These are phyloP conservation scores for Lepidium aucheri DNA, from an alignment of 345 rosid genomes.

Conservation along the genomic window DNA sequence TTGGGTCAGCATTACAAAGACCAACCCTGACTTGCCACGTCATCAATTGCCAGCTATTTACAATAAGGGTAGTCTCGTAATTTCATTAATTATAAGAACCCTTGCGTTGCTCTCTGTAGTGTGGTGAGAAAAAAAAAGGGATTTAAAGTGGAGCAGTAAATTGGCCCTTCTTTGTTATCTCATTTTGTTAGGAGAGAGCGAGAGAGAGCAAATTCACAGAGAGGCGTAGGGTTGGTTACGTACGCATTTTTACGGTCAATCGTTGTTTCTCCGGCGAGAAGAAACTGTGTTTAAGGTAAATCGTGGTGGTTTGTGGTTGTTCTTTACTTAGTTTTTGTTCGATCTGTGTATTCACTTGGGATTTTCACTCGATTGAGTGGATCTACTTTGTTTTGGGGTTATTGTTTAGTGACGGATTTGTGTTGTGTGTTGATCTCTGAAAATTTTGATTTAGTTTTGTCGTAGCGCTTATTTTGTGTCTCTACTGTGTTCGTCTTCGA, in stretches of 20 bases:
- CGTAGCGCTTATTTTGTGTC: not conserved
- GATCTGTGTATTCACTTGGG: not conserved
- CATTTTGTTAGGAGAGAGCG: not conserved
- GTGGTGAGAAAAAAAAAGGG: not conserved
- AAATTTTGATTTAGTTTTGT: constrained; percentile 7
- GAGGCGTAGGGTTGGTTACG: constrained; percentile 17
- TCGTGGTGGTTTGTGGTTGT: not conserved
- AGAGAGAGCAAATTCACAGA: not conserved
- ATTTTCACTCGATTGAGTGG: constrained; percentile 9
- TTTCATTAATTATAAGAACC: not conserved
- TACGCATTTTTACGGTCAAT: constrained; percentile 8
- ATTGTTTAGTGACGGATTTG: not conserved
- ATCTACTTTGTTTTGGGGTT: constrained; percentile 4
- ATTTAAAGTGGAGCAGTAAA: constrained; percentile 22
- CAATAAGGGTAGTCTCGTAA: not conserved
- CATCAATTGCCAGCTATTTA: not conserved
- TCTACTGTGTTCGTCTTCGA: not conserved
- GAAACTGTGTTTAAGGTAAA: constrained; percentile 2
- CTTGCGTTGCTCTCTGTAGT: not conserved
- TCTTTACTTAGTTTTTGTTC: not conserved
- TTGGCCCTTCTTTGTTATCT: not conserved
- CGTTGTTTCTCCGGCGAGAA: constrained; percentile 8
- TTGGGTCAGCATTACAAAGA: constrained; percentile 1
- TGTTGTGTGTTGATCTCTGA: not conserved
- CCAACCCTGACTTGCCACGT: constrained; percentile 22